These are phyloP conservation scores for Sphaerulina musiva DNA, from an alignment of 2,329 filamentous ascomycete species.

Conservation along the genomic window DNA sequence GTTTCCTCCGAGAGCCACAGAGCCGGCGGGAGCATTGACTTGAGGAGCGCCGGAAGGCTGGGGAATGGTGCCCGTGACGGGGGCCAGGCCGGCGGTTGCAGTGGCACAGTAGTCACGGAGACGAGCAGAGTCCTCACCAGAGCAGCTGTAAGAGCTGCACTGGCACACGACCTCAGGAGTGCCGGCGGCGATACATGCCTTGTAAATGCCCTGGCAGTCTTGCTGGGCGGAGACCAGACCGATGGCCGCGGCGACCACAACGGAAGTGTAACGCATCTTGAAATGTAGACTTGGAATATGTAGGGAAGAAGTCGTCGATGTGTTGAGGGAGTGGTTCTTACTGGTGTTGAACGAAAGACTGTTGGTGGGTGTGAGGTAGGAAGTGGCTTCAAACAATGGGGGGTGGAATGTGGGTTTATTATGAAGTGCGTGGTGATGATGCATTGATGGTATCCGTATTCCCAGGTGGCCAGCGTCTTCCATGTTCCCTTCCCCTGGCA, in stretches of 20 bases:
- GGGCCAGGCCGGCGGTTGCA: conserved; percentile 5
- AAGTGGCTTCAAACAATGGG: no score
- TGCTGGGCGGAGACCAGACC: conserved; percentile 6
- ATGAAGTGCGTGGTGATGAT: neutral
- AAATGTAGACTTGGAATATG: neutral
- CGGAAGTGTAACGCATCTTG: conserved; percentile 16
- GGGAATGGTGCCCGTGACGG: conserved; percentile 13
- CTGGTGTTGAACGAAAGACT: conserved; percentile 1
- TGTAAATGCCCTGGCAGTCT: conserved; percentile 16
- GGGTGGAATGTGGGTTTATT: neutral
- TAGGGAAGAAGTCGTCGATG: no score
- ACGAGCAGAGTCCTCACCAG: conserved; percentile 14
- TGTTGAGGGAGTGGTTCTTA: neutral
- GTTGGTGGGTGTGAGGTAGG: neutral
- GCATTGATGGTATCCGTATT: neutral
- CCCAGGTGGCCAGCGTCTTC: neutral
- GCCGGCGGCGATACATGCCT: conserved; percentile 12
- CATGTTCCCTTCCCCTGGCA: neutral
- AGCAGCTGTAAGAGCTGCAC: conserved; percentile 14
- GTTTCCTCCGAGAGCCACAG: conserved; percentile 19
- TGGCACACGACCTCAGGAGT: conserved; percentile 12
- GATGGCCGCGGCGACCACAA: conserved; percentile 13
- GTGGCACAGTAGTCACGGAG: conserved; percentile 15
- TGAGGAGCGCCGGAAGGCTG: conserved; percentile 13
- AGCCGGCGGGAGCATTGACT: conserved; percentile 19